Evolutionary conservation across 208 protist genomes (phyloP), one percentile per base, ranked within the genome.

Genomic region (Crithidia bombi): DNA sequence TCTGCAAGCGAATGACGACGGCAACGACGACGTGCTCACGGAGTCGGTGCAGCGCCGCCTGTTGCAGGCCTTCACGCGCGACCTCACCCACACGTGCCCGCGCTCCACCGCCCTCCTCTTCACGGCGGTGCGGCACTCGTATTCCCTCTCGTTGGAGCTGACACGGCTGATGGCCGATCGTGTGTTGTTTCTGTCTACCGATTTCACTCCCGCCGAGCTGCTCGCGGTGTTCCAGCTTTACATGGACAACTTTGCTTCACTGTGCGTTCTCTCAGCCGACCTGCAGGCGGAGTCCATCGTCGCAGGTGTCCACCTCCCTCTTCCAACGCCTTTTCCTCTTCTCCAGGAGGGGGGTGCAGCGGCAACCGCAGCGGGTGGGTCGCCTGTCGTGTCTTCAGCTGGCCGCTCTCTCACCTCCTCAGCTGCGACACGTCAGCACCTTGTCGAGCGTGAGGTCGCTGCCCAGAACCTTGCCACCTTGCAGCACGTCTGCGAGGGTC

Each of bases 151-250:
- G 19, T 59, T 91, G 54, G 41, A 47, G 41, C 52, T 90, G 36
- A 75, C 85, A 17, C 81, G 89, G 49, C 68, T 56, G 26, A 85
- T 94, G 79, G 83, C 79, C 46, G 69, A 81, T 11, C 77, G 91
- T 19, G 81, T 86, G 4, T 61, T 96, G 12, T 96, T 93, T 63
- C 79, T 96, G 7, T 73, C 85, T 1, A 91, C 86, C 7, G 88
- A 94, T 72, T 94, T 92, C 73, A 92, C 82, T 15, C 83, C 87
- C 1, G 65, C 51, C 10, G 91, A 96, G 82, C 73, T 96, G 59
- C 80, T 92, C 17, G 70, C 85, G 15, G 88, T 94, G 11, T 84
- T 94, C 43, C 58, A 65, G n/a, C 78, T 86, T 19, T 93, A 93
- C 66, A 47, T 93, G 44, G 65, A 79, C 38, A 50, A 77, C 43